Evolutionary conservation across 2,329 filamentous ascomycete species (phyloP), one percentile per base, ranked within the genome.

Genomic region (Davidsoniella eucalypti): DNA sequence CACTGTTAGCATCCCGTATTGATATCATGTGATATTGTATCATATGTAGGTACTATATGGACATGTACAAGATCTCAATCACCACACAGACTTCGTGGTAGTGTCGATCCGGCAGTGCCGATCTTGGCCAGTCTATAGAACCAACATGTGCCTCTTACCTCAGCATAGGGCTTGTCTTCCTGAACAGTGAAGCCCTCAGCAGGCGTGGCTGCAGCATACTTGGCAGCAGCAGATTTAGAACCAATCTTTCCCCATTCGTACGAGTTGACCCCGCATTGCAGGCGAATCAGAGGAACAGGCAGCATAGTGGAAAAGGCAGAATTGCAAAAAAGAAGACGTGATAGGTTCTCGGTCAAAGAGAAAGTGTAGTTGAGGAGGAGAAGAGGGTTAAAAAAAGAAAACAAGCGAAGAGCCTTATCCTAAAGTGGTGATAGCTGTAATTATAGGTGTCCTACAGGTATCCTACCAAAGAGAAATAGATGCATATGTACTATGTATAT

Each of bases 161-260:
- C 92, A 45, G 92, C 87, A 61, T 98, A 98, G 29, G 92, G 90
- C 68, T 87, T 92, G 58, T 93, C 84, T 48, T 82, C 72, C 61
- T 94, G 75, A 54, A 98, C 82, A 8, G 72, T 72, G 63, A 96
- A 82, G 57, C 78, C 79, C 39, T 76, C 70, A 12, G 80, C 73
- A 9, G 86, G 79, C 4, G 88, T 95, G 16, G 88, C 87, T 44
- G 87, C 81, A 38, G 88, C 90, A 64, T 84, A 96, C 59, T 80
- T 84, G 56, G 92, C 92, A 47, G 88, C 92, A 12, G 88, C 84
- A 44, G 90, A 96, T 52, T 84, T 76, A 55, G 76, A 76, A 60
- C 92, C 92, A 61, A 87, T 76, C 72, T 98, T 98, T 57, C 90
- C 92, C 92, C 92, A 98, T 69, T 95, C 92, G 64, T 98, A 98